Base-by-base conservation (phyloP, 2,329 filamentous ascomycete genomes). In the Cladorrhinum sp. region DNA sequence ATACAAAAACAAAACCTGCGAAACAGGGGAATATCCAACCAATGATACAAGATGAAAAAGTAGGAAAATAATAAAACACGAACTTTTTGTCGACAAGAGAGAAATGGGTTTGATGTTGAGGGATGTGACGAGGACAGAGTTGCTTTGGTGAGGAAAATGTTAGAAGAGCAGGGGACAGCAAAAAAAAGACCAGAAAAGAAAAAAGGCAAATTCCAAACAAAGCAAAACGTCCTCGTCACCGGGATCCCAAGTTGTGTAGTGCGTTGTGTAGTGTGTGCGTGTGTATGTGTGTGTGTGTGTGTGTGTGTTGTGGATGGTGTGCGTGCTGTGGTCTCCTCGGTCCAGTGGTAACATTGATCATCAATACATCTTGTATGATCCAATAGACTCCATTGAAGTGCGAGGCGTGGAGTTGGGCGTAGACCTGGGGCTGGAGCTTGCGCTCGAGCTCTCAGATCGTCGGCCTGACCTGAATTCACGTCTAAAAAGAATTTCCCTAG, bases 401-500 rank as follows among this genome's bases (percentile, higher is more conserved):
- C 42, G 42, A 46, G 42, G 42, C 18, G 42, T 46, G n/a, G 42
- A 46, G 42, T 21, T 46, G 2, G 42, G 42, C n/a, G 42, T 46
- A 16, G 42, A 46, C 10, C 42, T 56, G 20, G 58, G 53, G 46
- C 57, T 59, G 23, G 55, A 50, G 46, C 26, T 30, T 28, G 36
- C 50, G 50, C 57, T 54, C n/a, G 20, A 36, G 16, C 50, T 20
- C 3, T 21, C 48, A 48, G 54, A 28, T 49, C 42, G 46, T 28
- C 23, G 30, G 24, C 18, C 21, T 18, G 46, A 20, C n/a, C 33
- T 42, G 39, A 55, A 58, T 20, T 58, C 60, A 48, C 51, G 58
- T 28, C 42, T 49, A 18, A 51, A 52, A 52, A 62, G n/a, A 39
- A 63, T 48, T 48, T 58, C 55, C 62, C 61, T 60, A 50, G 33